These are phyloP conservation scores for Nelumbo lutea DNA, from an alignment of 164 flowering plant genomes.

Conservation along the genomic window DNA sequence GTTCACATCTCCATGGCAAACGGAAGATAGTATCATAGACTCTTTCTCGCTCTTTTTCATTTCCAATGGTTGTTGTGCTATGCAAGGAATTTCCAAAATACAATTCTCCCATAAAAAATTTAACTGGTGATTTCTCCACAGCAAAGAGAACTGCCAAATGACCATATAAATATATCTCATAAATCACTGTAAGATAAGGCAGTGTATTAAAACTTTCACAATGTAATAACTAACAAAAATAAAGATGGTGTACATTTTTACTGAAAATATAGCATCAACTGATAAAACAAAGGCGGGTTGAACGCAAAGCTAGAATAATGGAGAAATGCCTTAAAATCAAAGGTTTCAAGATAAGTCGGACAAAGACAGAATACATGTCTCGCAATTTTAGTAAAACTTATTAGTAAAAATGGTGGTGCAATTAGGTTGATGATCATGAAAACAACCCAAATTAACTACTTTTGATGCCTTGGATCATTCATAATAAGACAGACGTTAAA, in stretches of 20 bases:
- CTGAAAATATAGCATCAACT: neutral
- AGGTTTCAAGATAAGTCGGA: too few relatives aligned
- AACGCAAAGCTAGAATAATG: too few relatives aligned
- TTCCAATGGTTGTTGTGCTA: constrained; percentile 67
- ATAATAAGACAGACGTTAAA: too few relatives aligned
- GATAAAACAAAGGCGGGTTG: too few relatives aligned
- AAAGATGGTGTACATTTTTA: too few relatives aligned
- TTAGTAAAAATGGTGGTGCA: too few relatives aligned
- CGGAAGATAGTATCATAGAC: constrained; percentile 95
- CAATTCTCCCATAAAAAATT: constrained; percentile 75
- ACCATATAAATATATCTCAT: constrained; percentile 3
- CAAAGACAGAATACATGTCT: too few relatives aligned
- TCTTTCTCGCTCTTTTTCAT: constrained; percentile 91
- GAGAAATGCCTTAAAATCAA: too few relatives aligned
- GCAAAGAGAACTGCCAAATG: constrained; percentile 37
- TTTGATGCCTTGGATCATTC: too few relatives aligned
- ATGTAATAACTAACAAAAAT: neutral
- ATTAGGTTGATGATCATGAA: too few relatives aligned
- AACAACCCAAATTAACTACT: too few relatives aligned
- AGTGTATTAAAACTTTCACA: neutral
- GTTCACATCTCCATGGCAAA: constrained; percentile 98
- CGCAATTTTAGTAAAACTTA: too few relatives aligned
- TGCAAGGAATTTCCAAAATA: constrained; percentile 63
- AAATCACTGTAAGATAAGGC: neutral
- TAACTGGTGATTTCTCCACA: constrained; percentile 67